Evolutionary conservation across 176 grass and related monocot genomes (phyloP), one percentile per base, ranked within the genome.

Genomic region (Eleusine indica): DNA sequence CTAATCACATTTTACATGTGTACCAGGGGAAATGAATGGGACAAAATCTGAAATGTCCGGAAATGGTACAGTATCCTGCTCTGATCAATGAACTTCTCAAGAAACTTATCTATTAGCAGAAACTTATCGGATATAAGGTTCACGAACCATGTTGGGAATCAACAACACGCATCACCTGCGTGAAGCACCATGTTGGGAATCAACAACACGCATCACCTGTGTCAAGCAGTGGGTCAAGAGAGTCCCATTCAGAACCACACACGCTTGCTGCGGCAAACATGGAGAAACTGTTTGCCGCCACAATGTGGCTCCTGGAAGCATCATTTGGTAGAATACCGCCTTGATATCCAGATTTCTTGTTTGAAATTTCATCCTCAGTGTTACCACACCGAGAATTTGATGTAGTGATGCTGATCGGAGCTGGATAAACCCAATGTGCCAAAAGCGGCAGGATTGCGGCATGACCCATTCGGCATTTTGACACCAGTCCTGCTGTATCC

Each of bases 171-270:
- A 47, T 47, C 64, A 47, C 82, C 38, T 75, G 88, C 48, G 71
- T 44, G 52, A 1, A 86, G 75, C 11, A 84, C 60, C 9, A 63
- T 29, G 22, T 63, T 12, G 56, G 19, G 6, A 60, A 60, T 60
- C 56, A 60, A 82, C 32, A 81, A 38, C 82, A 42, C 14, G 4
- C 42, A 47, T 47, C 64, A 47, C 82, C 38, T 75, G 88, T 56
- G 71, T 44, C 62, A 1, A 86, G 75, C 11, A 84, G 60, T 52
- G 79, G 75, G 75, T 79, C 44, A 39, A 76, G 25, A 4, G 78
- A 88, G 0, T 79, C 82, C 14, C 79, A 84, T 37, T 94, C 92
- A 70, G 86, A 87, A 82, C 88, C 80, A 85, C 47, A 54, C 28
- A 73, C 54, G 15, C 64, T 85, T 35, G 38, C 60, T 32, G 22